phyloP scores from a whole-genome alignment of 208 protist species.

The Leishmania gerbilli region DNA sequence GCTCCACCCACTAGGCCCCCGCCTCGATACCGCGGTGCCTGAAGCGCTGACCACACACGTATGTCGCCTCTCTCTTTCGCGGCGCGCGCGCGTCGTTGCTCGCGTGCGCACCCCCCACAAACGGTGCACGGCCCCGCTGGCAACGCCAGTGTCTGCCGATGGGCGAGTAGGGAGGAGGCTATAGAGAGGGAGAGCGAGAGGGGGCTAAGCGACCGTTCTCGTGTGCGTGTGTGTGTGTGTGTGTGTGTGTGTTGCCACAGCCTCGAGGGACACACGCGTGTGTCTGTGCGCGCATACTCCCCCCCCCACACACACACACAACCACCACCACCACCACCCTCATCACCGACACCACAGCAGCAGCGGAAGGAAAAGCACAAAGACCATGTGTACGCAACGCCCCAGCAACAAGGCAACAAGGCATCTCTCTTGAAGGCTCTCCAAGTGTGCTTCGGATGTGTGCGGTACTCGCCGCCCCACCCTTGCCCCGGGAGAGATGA shows the following conservation, averaged over 20 bases:
- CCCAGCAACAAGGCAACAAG: neutral
- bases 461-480: neutral
- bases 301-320: too few relatives aligned
- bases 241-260: neutral
- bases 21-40: neutral
- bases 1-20: neutral
- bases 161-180: neutral
- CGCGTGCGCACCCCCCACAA: neutral
- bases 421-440: neutral
- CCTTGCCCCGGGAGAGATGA: too few relatives aligned
- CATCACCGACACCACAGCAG: neutral
- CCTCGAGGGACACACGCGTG: neutral
- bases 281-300: neutral
- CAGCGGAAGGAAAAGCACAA: neutral
- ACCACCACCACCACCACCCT: too few relatives aligned
- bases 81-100: neutral
- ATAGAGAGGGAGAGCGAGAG: neutral
- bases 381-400: neutral
- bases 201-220: neutral
- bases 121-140: neutral
- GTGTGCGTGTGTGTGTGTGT: constrained; percentile 10
- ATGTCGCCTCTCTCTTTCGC: neutral
- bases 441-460: neutral
- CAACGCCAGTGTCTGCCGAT: neutral
- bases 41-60: neutral